Evolutionary conservation across 768 basidiomycete species (phyloP), one percentile per base, ranked within the genome.

Genomic region (Pleurotus platypus): DNA sequence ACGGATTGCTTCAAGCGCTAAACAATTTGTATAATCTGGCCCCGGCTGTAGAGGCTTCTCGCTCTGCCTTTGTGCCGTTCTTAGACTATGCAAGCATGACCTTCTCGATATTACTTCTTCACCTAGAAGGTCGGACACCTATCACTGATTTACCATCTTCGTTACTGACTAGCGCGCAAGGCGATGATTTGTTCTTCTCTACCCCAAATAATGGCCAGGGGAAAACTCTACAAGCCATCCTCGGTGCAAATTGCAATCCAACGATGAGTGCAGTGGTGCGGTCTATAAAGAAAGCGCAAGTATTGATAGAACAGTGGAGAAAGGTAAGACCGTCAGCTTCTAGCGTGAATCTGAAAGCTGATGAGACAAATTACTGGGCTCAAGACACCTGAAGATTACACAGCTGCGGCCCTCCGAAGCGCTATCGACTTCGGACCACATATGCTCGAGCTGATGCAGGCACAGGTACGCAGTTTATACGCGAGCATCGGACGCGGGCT

Each of bases 31-130:
- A 54, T 18, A 54, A 43, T 37, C 2, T 54, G 15, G 51, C 51
- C 13, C 51, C 51, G 6, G 20, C 18, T 20, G 51, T 54, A 22
- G 51, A 54, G 24, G 37, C 51, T n/a, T 54, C 51, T 18, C 51
- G 51, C 24, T 54, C 51, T 11, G 51, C 51, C n/a, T 54, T 54
- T 30, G 51, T 54, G 38, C 51, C 51, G 42, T 54, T 54, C 39
- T 42, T 54, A 54, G 51, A 54, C 51, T 54, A 54, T 24, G 51
- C 51, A 18, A 38, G 51, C 37, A 12, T 42, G 37, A 54, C 51
- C 8, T 22, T 37, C 42, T 35, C 39, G n/a, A 37, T 54, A 8
- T 24, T 54, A n/a, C 37, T 54, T 15, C 51, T 54, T n/a, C 51
- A 54, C 22, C 13, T 54, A 9, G 16, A 54, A 54, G 51, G 51